A percentile compares a stretch with the other conserved stretches of the same genome.
These are phyloP conservation scores for Boletus albobrunnescens DNA, from an alignment of 1,284 basidiomycete species.

Conservation along the genomic window DNA sequence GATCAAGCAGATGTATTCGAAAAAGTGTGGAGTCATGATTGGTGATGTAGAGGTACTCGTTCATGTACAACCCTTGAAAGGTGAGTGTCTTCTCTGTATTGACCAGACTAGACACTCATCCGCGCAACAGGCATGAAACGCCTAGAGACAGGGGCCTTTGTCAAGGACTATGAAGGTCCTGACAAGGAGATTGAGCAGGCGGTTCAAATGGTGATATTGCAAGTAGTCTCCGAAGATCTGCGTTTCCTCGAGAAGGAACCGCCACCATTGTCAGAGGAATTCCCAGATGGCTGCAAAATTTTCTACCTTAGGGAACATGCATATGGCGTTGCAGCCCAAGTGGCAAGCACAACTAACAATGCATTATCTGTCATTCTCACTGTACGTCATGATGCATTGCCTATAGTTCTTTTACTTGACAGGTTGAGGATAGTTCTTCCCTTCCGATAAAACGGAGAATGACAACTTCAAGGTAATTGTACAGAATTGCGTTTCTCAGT, in stretches of 20 bases:
- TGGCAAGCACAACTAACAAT: slow-evolving; percentile 65
- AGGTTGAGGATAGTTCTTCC: slow-evolving; percentile 66
- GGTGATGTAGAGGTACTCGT: slow-evolving; percentile 78
- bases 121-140: slow-evolving; percentile 72
- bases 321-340: slow-evolving; percentile 93
- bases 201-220: slow-evolving; percentile 76
- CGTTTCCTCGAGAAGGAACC: slow-evolving; percentile 82
- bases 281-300: slow-evolving; percentile 84
- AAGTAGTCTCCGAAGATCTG: slow-evolving; percentile 84
- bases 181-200: slow-evolving; percentile 85
- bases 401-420: slow-evolving; percentile 5
- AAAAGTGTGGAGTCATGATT: slow-evolving; percentile 83
- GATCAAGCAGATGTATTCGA: slow-evolving; percentile 87
- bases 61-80: slow-evolving; percentile 85
- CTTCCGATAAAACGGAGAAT: slow-evolving; percentile 74
- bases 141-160: slow-evolving; percentile 82
- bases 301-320: slow-evolving; percentile 94
- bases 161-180: slow-evolving; percentile 88
- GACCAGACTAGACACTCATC: neutral
- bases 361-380: slow-evolving; percentile 78
- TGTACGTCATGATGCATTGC: slow-evolving; percentile 42
- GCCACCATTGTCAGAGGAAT: slow-evolving; percentile 83
- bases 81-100: slow-evolving; percentile 38
- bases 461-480: slow-evolving; percentile 74
- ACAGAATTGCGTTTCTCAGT: slow-evolving; percentile 46